Conservation (phyloP, 768 basidiomycete species). For the Solioccasus polychromus region DNA sequence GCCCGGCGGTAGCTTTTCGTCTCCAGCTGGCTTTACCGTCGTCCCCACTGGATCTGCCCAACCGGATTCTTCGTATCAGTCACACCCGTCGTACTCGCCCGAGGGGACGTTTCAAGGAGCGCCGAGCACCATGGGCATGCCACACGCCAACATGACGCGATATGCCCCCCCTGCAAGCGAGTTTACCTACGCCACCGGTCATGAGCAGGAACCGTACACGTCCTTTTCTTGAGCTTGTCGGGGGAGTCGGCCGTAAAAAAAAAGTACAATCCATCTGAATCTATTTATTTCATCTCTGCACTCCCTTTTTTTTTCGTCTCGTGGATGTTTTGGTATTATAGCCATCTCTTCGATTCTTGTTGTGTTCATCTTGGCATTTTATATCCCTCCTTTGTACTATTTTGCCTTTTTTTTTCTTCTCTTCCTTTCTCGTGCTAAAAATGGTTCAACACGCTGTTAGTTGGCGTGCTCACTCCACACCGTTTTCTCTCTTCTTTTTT, state of each 20-base stretch:
- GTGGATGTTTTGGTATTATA: constrained; percentile 8
- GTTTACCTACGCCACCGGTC: constrained; percentile 21
- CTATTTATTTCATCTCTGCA: constrained; percentile 5
- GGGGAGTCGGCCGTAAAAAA: constrained; percentile 3
- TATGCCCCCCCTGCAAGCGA: constrained; percentile 20
- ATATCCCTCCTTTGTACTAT: constrained; percentile 12
- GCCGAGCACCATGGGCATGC: constrained; percentile 11
- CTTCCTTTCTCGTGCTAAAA: constrained; percentile 7
- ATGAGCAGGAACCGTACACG: constrained; percentile 23
- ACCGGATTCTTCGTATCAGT: constrained; percentile 11
- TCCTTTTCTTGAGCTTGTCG: constrained; percentile 14
- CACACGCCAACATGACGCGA: constrained; percentile 12
- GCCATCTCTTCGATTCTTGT: constrained; percentile 16
- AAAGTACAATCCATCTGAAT: not conserved
- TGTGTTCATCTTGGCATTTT: constrained; percentile 7
- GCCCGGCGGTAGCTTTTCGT: constrained; percentile 8
- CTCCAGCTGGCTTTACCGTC: constrained; percentile 17
- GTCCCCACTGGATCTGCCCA: constrained; percentile 12
- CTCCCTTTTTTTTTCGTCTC: constrained; percentile 2
- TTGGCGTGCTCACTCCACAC: constrained; percentile 2
- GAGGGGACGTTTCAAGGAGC: constrained; percentile 15
- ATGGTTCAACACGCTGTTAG: not conserved
- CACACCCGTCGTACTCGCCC: constrained; percentile 18
- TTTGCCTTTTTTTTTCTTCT: not conserved
- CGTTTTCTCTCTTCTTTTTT: not conserved